These are phyloP conservation scores for Fonsecaea multimorphosa DNA, from an alignment of 2,329 filamentous ascomycete species.

Conservation along the genomic window DNA sequence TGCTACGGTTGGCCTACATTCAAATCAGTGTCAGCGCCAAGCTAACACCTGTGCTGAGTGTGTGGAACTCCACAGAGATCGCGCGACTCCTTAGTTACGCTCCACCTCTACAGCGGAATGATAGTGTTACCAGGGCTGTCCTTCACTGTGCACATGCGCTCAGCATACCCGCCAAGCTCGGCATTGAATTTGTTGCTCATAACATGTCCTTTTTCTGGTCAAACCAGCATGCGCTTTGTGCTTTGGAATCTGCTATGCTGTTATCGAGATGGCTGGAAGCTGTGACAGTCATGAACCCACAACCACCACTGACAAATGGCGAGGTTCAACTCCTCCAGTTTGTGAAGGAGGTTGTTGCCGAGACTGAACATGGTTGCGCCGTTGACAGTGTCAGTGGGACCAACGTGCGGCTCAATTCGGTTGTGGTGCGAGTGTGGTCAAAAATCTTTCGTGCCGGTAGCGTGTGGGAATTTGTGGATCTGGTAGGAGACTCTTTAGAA, in stretches of 20 bases:
- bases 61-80: conserved; percentile 64
- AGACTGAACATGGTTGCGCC: too few relatives aligned
- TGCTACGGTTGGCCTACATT: conserved; percentile 14
- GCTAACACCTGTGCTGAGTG: conserved; percentile 60
- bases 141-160: conserved; percentile 62
- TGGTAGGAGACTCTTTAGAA: too few relatives aligned
- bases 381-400: too few relatives aligned
- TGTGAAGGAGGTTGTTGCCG: too few relatives aligned
- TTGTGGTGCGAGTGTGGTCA: too few relatives aligned
- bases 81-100: conserved; percentile 62
- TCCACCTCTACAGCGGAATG: neutral
- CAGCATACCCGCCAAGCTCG: conserved; percentile 62
- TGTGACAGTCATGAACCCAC: neutral
- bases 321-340: too few relatives aligned
- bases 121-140: conserved; percentile 49
- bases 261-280: conserved; percentile 51
- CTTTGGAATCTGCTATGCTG: conserved; percentile 61
- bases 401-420: too few relatives aligned
- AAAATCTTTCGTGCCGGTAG: too few relatives aligned
- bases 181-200: conserved; percentile 60
- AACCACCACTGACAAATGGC: neutral
- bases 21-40: conserved; percentile 31
- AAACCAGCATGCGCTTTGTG: conserved; percentile 61
- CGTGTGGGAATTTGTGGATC: too few relatives aligned
- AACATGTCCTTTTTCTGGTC: conserved; percentile 65